Base-by-base conservation (phyloP, 2,329 filamentous ascomycete genomes). In the Mycosphaerella arachidis region DNA sequence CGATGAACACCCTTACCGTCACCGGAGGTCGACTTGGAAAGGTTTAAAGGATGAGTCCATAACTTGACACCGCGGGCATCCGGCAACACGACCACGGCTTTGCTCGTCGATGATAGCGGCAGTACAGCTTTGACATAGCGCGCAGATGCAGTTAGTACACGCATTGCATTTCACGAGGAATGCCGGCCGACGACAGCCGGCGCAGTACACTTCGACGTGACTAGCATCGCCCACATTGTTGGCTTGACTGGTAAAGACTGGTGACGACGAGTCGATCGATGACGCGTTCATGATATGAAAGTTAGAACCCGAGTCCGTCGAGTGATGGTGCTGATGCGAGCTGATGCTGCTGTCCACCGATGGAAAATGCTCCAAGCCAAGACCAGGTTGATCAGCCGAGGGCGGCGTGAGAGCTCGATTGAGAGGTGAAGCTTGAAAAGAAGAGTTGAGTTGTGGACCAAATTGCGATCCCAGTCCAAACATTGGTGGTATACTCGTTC, bases 61-160 rank as follows among this genome's bases (percentile, higher is more conserved):
- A 43, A 87, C 90, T 57, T 87, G 87, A 53, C 90, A 94, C 65
- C 87, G 83, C 59, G 90, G 90, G 77, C 90, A 94, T 72, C 89
- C 74, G 48, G 76, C 90, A 69, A 88, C 84, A 63, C 88, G 78
- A 12, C 89, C 88, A 54, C 88, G 71, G 33, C 71, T 86, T 72
- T 91, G 88, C 72, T 91, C 89, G 67, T 84, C 84, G 76, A 91
- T 86, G 57, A 93, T 80, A 35, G 90, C 85, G 69, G 92, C 88
- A 59, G 97, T 91, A 70, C 93, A 97, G 60, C 91, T 86, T 64
- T 88, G 86, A 75, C 94, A 97, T 53, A 97, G 83, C 16, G 92
- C 93, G 73, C 91, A 96, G 64, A 97, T 96, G 74, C 94, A 97
- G 75, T 97, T 92, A 1, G 92, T 96, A 74, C 93, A 97, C 24